Evolutionary conservation across 257 asterid species (phyloP), one percentile per base, ranked within the genome.

Genomic region (Coffea eugenioides): DNA sequence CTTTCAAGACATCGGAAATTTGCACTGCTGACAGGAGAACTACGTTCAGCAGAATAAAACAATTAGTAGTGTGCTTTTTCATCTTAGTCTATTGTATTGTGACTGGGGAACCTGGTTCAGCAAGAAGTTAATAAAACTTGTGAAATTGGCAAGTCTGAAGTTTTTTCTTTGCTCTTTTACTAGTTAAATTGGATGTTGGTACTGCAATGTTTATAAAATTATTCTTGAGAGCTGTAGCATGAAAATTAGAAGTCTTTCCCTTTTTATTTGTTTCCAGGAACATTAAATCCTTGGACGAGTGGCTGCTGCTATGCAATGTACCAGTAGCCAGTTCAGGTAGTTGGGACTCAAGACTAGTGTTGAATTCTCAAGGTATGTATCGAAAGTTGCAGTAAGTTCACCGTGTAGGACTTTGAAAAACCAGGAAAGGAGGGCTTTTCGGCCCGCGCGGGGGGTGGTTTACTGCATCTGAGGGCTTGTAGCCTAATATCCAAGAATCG

Each of bases 1-100:
- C 98, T 93, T 71, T 92, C 97, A 16, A 90, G 88, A 81, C 99
- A 95, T 82, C 86, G 97, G 25, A 88, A 91, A 75, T 92, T 84
- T 81, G 95, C 92, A 57, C 89, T 95, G 43, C 80, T 84, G 36
- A 93, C 99, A 3, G 99, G 97, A 85, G 98, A 95, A 83, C 93
- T 95, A 81, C 96, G 94, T 45, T 81, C 76, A 59, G 77, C 89
- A 80, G 80, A 75, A 51, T 91, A 88, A 89, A 34, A 39, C 48
- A 51, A 46, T 46, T 46, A 46, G 20, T 20, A 16, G 6, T n/a
- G 7, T 74, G 9, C 2, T 72, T 73, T 45, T 3, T 51, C 3
- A 25, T 25, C 15, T n/a, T 16, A 8, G 4, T 39, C 23, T 69
- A n/a, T n/a, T n/a, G n/a, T n/a, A n/a, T n/a, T n/a, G 64, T n/a